phyloP scores from a whole-genome alignment of 2,329 filamentous ascomycete genomes.

The Alternaria burnsii region DNA sequence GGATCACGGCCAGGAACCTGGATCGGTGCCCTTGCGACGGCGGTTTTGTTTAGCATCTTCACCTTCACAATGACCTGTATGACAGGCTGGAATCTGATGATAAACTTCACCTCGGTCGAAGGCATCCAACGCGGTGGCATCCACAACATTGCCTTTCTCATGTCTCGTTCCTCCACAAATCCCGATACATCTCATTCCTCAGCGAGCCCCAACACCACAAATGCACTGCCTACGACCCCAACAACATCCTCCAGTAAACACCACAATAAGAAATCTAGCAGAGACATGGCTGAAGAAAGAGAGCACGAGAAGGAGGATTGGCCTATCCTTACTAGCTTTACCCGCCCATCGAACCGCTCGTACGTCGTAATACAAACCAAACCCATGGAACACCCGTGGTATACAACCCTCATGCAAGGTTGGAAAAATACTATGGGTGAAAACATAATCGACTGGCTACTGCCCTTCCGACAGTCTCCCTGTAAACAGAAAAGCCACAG shows the following conservation, averaged over 20 bases:
- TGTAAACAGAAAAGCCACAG: constrained; percentile 72
- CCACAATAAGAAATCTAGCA: constrained; percentile 14
- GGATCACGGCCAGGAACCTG: constrained; percentile 54
- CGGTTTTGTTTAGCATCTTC: constrained; percentile 82
- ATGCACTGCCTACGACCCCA: constrained; percentile 18
- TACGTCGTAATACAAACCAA: constrained; percentile 82
- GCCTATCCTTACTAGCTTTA: constrained; percentile 13
- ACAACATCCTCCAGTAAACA: constrained; percentile 18
- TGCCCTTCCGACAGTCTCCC: constrained; percentile 79
- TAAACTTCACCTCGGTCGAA: constrained; percentile 88
- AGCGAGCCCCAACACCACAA: neutral
- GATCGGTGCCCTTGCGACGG: constrained; percentile 71
- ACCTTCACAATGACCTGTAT: constrained; percentile 77
- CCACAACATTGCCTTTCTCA: constrained; percentile 76
- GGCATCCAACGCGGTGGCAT: constrained; percentile 68
- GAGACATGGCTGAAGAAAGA: neutral
- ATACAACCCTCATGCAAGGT: constrained; percentile 75
- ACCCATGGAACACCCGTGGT: constrained; percentile 84
- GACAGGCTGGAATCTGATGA: constrained; percentile 72
- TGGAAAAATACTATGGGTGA: constrained; percentile 82
- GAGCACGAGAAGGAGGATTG: constrained; percentile 25
- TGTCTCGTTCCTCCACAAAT: constrained; percentile 26
- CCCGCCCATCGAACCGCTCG: constrained; percentile 17
- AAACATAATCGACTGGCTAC: constrained; percentile 76
- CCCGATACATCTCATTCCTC: neutral